Base-by-base conservation (phyloP, 176 grass and related monocot species). In the Canna indica region DNA sequence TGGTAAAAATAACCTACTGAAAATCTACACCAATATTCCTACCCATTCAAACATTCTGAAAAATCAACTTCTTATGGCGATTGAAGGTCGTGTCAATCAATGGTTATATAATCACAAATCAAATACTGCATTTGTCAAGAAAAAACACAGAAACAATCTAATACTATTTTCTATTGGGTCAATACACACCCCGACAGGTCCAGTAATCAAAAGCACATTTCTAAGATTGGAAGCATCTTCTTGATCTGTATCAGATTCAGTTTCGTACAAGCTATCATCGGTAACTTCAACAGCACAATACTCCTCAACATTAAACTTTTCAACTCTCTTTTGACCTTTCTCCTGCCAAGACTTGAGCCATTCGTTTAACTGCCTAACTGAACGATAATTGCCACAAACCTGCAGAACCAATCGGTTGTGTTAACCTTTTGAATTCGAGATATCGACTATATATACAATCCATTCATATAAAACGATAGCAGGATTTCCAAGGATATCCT, bases 191-290 rank as follows among this genome's bases (percentile, higher is more conserved):
- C 93, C 93, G 75, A 92, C 88, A 66, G 93, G 93, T 79, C 93
- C 93, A 79, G 88, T 97, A 79, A 97, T 86, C 81, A 97, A 83
- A 87, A 97, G 84, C 59, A 87, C 86, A 69, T 83, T 97, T 28
- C 81, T 72, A 69, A 74, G 81, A 62, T 73, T 76, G 75, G 70
- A 50, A 78, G 61, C 77, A 70, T 79, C 77, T 64, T 80, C 78
- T 56, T 78, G 83, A 64, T 80, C 77, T 50, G 73, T 72, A 68
- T 92, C 88, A 79, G 79, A 89, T 58, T 73, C 88, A 79, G 70
- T 73, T 65, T 85, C 61, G 72, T 76, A 91, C 16, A 70, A 85
- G 67, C 72, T 83, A 74, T 34, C 76, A 18, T 86, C 79, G 69
- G 52, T 73, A 25, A 82, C 84, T 48, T 84, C 82, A 48, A 80